Base-by-base conservation (phyloP, 805 yeast species). In the Candida railenensis region DNA sequence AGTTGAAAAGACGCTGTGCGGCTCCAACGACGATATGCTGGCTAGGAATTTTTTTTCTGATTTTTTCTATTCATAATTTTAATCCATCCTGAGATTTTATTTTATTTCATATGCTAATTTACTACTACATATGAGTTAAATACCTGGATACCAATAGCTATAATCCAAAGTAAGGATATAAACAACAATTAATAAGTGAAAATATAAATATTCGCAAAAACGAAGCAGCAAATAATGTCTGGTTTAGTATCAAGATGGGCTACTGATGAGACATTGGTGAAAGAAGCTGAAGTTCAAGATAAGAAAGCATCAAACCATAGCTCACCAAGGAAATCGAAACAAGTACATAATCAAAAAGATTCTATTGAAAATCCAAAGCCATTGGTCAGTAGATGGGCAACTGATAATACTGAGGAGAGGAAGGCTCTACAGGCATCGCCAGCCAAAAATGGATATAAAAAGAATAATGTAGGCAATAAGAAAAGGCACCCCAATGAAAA, bases 321-420 rank as follows among this genome's bases (percentile, higher is more conserved):
- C 12, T 36, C 39, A 9, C 16, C 39, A 4, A 9, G 21, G 12
- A 18, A 16, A 16, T 12, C 39, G 7, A n/a, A 16, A 19, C 36
- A 37, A 20, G 44, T n/a, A 20, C 40, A 40, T 21, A 20, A 40
- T 33, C 37, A 45, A 12, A 22, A 39, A 3, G 38, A 25, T 21
- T 16, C 32, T 5, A 25, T 5, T 20, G 45, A 43, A n/a, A 58
- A 54, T 34, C n/a, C 49, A 7, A 44, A 51, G 45, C 47, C 52
- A 14, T 53, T 66, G 34, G 61, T 48, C 34, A 67, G 72, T 41
- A 66, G 55, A 53, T 70, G 75, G 75, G 73, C 73, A 15, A 47
- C 5, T 25, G 30, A 25, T 7, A 25, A 52, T 37, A 51, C 52
- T 33, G 42, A 45, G 14, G 36, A 33, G 14, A 38, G 32, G 20